Evolutionary conservation across 2,329 filamentous ascomycete species (phyloP), one percentile per base, ranked within the genome.

Genomic region (Fusarium cicatricum): DNA sequence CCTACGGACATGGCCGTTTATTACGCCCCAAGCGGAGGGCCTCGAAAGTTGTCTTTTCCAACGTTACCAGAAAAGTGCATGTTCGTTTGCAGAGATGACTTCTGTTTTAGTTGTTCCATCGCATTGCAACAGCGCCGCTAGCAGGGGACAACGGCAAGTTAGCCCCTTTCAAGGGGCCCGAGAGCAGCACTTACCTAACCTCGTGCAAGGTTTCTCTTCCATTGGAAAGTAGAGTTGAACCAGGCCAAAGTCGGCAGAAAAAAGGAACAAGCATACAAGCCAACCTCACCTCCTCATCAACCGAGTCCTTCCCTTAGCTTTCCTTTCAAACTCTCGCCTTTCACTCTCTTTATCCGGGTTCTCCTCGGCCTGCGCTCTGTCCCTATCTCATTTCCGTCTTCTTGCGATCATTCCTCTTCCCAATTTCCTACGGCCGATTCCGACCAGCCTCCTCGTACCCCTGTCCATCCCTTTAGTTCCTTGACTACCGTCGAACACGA

Each of bases 401-500:
- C 48, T 39, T 55, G 44, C 53, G 45, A 52, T 53, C 32, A 52
- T 54, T 60, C 47, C 37, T 50, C 41, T 44, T 49, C 43, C 33
- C 37, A 52, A 51, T 54, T 48, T 55, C 40, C 53, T 51, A 39
- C 49, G 37, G 38, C 34, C 41, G 33, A 53, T 46, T 58, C 54
- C 44, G 42, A 52, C 52, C 57, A 40, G 32, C 39, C 43, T 36
- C 28, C 52, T 53, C 38, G 45, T 34, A 55, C 42, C 55, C 55
- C 49, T 52, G 51, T 54, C 50, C 39, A 52, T 58, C 66, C 61
- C 66, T 64, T 66, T 62, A 52, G 53, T 55, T 62, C 43, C 50
- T 64, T 57, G 56, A 66, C 52, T 61, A 45, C 47, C 55, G 61
- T 54, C 46, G 53, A 58, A 69, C 65, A 64, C 66, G 66, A 69